phyloP scores from a whole-genome alignment of 2,329 filamentous ascomycete genomes.

The Dactylonectria macrodidyma region DNA sequence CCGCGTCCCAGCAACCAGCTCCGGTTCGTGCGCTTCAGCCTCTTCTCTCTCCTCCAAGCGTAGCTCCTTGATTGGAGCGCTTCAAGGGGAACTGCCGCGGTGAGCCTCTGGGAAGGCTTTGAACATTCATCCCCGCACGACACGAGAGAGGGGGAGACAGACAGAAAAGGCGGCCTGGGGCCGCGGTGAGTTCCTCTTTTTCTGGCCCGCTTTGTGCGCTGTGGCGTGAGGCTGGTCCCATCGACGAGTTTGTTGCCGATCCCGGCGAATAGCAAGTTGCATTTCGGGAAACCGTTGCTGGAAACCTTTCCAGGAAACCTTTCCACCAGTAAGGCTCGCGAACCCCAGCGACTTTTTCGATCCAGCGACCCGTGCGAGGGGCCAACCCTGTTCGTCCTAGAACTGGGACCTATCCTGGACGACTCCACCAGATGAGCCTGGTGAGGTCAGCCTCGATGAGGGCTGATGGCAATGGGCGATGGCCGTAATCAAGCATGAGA shows the following conservation, averaged over 20 bases:
- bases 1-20: conserved; percentile 3
- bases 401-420: neutral
- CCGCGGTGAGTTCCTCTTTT: no score
- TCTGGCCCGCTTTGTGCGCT: no score
- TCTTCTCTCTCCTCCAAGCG: no score
- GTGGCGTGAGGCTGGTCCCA: conserved; percentile 19
- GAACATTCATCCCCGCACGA: conserved; percentile 9
- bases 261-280: no score
- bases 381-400: no score
- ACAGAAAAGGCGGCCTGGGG: no score
- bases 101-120: neutral
- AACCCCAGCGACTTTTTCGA: no score
- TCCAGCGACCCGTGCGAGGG: no score
- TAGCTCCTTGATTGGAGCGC: conserved; percentile 35
- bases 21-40: conserved; percentile 40
- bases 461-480: neutral
- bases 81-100: conserved; percentile 18
- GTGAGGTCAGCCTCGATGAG: neutral
- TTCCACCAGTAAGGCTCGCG: neutral
- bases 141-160: conserved; percentile 28
- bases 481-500: neutral
- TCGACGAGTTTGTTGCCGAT: no score
- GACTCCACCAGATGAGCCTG: neutral
- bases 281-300: neutral
- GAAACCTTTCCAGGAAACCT: neutral